Evolutionary conservation across 106 monocot species (phyloP).

Genomic region (Alisma plantagoaquatica): DNA sequence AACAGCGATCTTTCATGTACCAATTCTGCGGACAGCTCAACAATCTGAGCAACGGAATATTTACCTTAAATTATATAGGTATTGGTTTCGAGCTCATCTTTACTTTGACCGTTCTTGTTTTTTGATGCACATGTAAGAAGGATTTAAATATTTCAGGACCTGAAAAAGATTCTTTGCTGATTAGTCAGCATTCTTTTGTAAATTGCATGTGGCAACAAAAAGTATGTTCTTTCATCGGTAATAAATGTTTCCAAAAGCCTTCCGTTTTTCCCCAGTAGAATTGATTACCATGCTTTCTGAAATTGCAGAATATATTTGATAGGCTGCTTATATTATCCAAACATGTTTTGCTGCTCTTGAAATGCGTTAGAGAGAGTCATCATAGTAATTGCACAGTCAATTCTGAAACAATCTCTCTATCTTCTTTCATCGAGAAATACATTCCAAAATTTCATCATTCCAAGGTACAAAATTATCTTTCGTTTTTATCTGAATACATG

Average conservation of each 20-base stretch:
- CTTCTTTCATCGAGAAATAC: slow-evolving; percentile 27
- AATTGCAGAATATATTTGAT: slow-evolving; percentile 62
- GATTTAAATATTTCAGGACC: slow-evolving; percentile 14
- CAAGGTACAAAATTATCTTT: slow-evolving; percentile 37
- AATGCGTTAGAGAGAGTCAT: slow-evolving; percentile 39
- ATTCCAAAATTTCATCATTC: slow-evolving; percentile 28
- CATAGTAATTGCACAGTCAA: slow-evolving; percentile 24
- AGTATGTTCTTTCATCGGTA: slow-evolving; percentile 15
- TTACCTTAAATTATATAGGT: slow-evolving; percentile 36
- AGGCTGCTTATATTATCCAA: slow-evolving; percentile 40
- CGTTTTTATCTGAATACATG: not conserved
- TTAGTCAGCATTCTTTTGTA: slow-evolving; percentile 24
- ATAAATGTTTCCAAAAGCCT: not conserved
- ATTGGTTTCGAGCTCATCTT: not conserved
- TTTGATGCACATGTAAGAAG: too few relatives aligned
- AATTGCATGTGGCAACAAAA: slow-evolving; percentile 85
- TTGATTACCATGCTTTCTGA: not conserved
- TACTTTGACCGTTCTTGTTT: not conserved
- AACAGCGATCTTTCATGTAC: slow-evolving; percentile 57
- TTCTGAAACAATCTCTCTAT: slow-evolving; percentile 19
- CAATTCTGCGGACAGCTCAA: slow-evolving; percentile 29
- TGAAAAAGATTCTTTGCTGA: slow-evolving; percentile 9
- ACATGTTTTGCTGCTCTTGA: slow-evolving; percentile 40
- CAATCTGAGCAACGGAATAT: slow-evolving; percentile 19
- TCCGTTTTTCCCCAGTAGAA: not conserved